Conservation (phyloP, 2,329 filamentous ascomycete genomes). For the Sclerotinia nivalis region DNA sequence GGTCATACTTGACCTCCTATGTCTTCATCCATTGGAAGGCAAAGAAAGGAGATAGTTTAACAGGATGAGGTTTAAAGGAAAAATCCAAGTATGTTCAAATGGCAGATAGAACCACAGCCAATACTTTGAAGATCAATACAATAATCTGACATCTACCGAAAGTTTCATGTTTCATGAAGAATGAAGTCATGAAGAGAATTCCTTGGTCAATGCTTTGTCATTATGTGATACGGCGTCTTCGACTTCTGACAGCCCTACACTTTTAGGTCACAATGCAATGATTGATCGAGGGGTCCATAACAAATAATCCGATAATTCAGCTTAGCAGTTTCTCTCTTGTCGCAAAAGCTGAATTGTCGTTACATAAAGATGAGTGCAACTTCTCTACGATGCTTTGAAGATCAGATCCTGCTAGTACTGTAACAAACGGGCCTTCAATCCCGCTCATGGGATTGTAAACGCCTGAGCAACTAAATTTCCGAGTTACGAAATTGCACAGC, state of each 20-base stretch:
- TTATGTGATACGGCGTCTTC: neutral
- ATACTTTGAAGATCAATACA: conserved; percentile 1
- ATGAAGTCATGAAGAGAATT: neutral
- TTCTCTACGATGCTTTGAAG: neutral
- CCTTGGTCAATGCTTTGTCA: neutral
- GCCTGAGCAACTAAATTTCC: neutral
- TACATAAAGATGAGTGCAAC: neutral
- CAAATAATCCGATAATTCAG: too few relatives aligned
- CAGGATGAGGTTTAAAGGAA: conserved; percentile 3
- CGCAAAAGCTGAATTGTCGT: neutral
- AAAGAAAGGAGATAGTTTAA: neutral
- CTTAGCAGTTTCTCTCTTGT: too few relatives aligned
- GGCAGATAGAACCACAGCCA: neutral
- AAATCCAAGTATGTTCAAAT: neutral
- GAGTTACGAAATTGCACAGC: neutral
- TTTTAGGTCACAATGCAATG: neutral
- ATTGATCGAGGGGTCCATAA: neutral
- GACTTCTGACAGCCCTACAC: neutral
- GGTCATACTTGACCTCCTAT: conserved; percentile 2
- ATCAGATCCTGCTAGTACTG: neutral
- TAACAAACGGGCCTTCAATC: neutral
- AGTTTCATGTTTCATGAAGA: conserved; percentile 18
- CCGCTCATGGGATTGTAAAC: neutral
- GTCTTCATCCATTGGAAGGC: neutral
- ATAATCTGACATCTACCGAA: neutral